phyloP scores from a whole-genome alignment of 2,329 filamentous ascomycete genomes.

The Botrytis porri region DNA sequence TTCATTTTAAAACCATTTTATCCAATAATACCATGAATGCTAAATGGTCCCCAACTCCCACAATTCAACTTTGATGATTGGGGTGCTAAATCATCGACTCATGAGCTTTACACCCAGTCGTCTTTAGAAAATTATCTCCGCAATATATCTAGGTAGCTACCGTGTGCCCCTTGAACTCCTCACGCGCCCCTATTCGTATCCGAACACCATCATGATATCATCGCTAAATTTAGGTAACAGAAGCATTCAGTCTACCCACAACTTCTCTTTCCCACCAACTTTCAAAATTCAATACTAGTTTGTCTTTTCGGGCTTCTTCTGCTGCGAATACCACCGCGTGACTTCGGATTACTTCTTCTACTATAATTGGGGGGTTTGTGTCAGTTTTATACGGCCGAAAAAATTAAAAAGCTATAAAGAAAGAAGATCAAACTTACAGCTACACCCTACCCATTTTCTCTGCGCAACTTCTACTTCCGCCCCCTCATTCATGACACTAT shows the following conservation, averaged over 20 bases:
- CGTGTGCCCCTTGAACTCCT: no score
- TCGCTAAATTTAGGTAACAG: not conserved
- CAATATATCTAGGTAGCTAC: not conserved
- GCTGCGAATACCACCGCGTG: constrained; percentile 94
- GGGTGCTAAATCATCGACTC: not conserved
- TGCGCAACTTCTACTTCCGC: constrained; percentile 71
- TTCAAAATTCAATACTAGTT: constrained; percentile 70
- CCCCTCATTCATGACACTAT: constrained; percentile 69
- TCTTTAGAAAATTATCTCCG: not conserved
- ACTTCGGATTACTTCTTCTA: constrained; percentile 84
- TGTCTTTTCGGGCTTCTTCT: constrained; percentile 73
- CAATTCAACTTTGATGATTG: not conserved
- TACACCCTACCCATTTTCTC: constrained; percentile 72
- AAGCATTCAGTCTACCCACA: constrained; percentile 32
- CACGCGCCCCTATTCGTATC: not conserved
- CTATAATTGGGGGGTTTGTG: not conserved
- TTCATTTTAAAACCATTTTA: not conserved
- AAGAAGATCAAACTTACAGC: constrained; percentile 36
- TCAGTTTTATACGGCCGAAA: not conserved
- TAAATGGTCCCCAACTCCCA: not conserved
- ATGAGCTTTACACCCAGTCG: not conserved
- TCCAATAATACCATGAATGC: not conserved
- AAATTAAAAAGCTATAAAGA: not conserved
- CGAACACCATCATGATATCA: not conserved
- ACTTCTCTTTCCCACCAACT: constrained; percentile 70